Base-by-base conservation (phyloP, 345 rosid species). In the Clarkia xantiana region DNA sequence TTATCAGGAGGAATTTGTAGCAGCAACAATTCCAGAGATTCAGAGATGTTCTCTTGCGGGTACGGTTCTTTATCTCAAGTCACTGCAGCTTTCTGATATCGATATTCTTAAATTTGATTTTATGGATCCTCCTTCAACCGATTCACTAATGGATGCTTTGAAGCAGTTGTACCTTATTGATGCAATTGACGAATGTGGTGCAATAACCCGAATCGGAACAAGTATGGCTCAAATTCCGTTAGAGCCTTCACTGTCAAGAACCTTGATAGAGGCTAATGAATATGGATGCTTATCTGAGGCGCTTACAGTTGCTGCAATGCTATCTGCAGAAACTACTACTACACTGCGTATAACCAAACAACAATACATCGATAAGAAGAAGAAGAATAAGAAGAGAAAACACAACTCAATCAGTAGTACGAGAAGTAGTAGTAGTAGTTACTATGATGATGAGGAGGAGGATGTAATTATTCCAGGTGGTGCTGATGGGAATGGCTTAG, bases 11-110 rank as follows among this genome's bases (percentile, higher is more conserved):
- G 87, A 91, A 36, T 82, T 91, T 53, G 79, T 76, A 55, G 96
- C 84, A 49, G 98, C 66, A 59, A 86, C 98, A 14, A 70, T 86
- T 65, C 98, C 98, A 63, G 96, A 91, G 70, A 91, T 91, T 67
- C 98, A 75, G 59, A 71, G 96, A 67, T 79, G 94, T 55, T 91
- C 98, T 67, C 98, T 91, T 54, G 90, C 80, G 48, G 96, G 98
- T 63, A 71, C 75, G 66, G 96, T 91, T 57, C 94, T 91, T 47
- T 84, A 91, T 76, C 65, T 91, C 71, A 91, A 91, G 59, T 91
- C 96, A 0, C 63, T 91, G 79, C 83, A 81, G 73, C 98, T 91
- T 51, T 68, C 96, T 16, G 96, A 91, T 57, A 86, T 91, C 14
- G 79, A 91, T 62, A 67, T 91, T 57, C 82, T 91, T 44, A 84